Evolutionary conservation across 371 early-diverging fungal species (phyloP), one percentile per base, ranked within the genome.

Genomic region (Mortierella sp.): DNA sequence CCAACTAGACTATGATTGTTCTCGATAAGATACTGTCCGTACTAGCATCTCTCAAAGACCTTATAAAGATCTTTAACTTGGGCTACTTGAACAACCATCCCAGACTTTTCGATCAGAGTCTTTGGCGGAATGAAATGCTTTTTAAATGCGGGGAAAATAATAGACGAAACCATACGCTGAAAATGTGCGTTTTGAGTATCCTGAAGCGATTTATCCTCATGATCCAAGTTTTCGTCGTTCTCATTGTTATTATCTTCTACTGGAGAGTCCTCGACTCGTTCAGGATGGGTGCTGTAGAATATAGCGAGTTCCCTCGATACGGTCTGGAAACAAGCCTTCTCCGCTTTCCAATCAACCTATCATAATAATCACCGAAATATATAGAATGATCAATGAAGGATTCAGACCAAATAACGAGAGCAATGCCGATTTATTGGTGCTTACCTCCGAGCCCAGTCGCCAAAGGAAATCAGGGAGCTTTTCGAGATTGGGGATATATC

Each of bases 11-110:
- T 43, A 38, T 47, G 52, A 55, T 58, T 74, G 43, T 33, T 22
- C 28, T 83, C 28, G 28, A 28, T 28, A 28, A 1, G 28, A 28
- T 28, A 28, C 28, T 28, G 28, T 28, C 28, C 28, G 28, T 28
- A 28, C 28, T 74, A 96, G 76, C 96, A 96, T 57, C 98, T 81
- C 81, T 98, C 97, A 89, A 98, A 98, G 24, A 97, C 93, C 50
- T 91, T 93, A 86, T 97, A 97, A 36, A 97, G 85, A 70, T 97
- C 96, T n/a, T 93, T 90, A 65, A 96, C 84, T 75, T 94, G 90
- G 0, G 95, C 95, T 21, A 98, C 73, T 69, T 92, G 93, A 9
- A 92, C 84, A 1, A 96, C 80, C 52, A 83, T 74, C 52, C 86
- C 77, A 22, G 88, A 84, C 22, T 78, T 70, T 57, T 87, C 86